Conservation (phyloP, 2,329 filamentous ascomycete species). For the Chrysoporthe deuterocubensis region DNA sequence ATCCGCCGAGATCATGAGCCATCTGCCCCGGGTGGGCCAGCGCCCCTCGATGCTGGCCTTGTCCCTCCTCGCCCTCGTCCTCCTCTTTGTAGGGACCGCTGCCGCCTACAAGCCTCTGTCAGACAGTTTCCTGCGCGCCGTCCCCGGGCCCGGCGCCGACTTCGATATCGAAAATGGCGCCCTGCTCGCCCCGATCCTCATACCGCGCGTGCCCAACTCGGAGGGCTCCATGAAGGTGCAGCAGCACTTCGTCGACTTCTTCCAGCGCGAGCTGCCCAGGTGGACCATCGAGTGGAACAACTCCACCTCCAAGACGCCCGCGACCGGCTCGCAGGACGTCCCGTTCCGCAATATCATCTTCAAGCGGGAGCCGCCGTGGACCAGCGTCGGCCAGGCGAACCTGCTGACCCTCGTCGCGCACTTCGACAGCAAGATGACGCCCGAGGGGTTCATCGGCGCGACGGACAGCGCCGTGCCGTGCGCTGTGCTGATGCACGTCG, state of each 20-base stretch:
- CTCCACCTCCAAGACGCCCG: conserved; percentile 82
- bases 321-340: conserved; percentile 69
- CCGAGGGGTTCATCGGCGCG: conserved; percentile 88
- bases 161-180: conserved; percentile 78
- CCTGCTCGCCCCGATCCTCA: conserved; percentile 84
- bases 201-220: conserved; percentile 87
- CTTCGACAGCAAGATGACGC: conserved; percentile 83
- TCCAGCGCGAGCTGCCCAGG: conserved; percentile 70
- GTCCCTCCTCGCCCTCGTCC: conserved; percentile 29
- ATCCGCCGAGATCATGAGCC: conserved; percentile 27
- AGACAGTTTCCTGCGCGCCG: conserved; percentile 70
- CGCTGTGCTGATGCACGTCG: conserved; percentile 88
- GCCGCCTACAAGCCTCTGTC: conserved; percentile 62
- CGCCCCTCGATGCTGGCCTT: conserved; percentile 29
- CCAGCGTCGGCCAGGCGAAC: conserved; percentile 72
- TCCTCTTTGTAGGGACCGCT: conserved; percentile 33
- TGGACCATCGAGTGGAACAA: conserved; percentile 89
- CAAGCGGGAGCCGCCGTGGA: conserved; percentile 85
- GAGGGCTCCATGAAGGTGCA: conserved; percentile 73
- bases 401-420: conserved; percentile 88
- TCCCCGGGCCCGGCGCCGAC: conserved; percentile 74
- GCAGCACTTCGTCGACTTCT: conserved; percentile 84
- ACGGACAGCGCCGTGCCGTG: conserved; percentile 94
- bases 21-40: conserved; percentile 23
- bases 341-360: conserved; percentile 89